Evolutionary conservation across 192 early-diverging fungal genomes (phyloP).

Genomic region (Gamsiella multidivaricata): DNA sequence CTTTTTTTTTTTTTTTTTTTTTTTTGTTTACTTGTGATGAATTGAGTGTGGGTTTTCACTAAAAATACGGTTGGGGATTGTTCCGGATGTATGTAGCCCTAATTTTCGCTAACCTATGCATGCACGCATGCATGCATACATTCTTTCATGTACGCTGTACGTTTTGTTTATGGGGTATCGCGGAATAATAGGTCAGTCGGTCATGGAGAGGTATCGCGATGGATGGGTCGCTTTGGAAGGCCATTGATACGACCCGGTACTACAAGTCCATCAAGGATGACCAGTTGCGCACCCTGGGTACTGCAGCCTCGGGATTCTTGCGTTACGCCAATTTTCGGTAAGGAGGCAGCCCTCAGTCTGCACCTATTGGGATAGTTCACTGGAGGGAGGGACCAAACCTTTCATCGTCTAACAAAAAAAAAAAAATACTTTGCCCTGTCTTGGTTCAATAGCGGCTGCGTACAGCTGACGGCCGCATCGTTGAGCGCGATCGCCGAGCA

Average conservation of each 20-base stretch:
- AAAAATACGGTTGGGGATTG: no score
- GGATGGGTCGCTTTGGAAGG: conserved; percentile 48
- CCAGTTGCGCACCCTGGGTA: conserved; percentile 32
- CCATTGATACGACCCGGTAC: conserved; percentile 29
- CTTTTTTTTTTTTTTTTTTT: neutral
- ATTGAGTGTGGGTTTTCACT: no score
- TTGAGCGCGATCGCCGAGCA: conserved; percentile 37
- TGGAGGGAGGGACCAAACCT: no score
- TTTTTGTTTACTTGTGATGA: neutral
- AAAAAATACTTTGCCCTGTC: no score
- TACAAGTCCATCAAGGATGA: conserved; percentile 43
- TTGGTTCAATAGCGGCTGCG: conserved; percentile 34
- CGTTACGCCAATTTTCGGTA: conserved; percentile 47
- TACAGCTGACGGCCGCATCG: conserved; percentile 27
- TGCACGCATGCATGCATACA: no score
- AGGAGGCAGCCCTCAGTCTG: neutral
- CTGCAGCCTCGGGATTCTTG: conserved; percentile 32
- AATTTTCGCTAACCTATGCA: no score
- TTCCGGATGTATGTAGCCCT: no score
- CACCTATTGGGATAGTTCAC: no score
- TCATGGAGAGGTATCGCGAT: conserved; percentile 38
- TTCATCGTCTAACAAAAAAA: no score
- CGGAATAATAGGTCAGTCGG: conserved; percentile 27
- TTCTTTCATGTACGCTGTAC: neutral
- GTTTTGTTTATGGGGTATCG: no score